These are phyloP conservation scores for Epichloe glyceriae DNA, from an alignment of 2,329 filamentous ascomycete species.

Conservation along the genomic window DNA sequence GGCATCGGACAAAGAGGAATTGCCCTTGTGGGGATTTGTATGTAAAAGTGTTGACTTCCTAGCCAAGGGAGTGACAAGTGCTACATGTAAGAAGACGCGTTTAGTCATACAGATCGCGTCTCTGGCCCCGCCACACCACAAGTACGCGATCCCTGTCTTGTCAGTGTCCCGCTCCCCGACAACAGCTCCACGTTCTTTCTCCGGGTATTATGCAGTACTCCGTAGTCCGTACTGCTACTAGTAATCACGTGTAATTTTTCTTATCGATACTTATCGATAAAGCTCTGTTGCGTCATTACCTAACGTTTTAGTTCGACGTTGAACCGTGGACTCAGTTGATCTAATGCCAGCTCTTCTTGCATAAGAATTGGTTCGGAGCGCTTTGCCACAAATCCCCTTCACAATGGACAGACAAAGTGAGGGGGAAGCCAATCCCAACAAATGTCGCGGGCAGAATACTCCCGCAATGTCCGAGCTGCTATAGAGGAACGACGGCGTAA, in stretches of 20 bases:
- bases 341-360: too few species aligned
- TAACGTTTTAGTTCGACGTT: neutral
- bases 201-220: neutral
- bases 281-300: conserved; percentile 7
- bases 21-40: conserved; percentile 1
- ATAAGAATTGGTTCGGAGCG: neutral
- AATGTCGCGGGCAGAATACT: conserved; percentile 11
- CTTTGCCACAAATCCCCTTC: neutral
- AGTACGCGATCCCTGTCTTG: neutral
- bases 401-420: conserved; percentile 10
- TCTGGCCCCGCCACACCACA: conserved; percentile 5
- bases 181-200: conserved; percentile 1
- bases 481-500: conserved; percentile 21
- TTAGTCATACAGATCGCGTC: conserved; percentile 2
- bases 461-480: conserved; percentile 15
- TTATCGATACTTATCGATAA: conserved; percentile 1
- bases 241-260: neutral
- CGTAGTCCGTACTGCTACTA: neutral
- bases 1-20: neutral
- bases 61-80: neutral
- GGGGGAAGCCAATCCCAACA: conserved; percentile 15
- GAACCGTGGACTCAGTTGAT: neutral
- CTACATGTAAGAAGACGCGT: conserved; percentile 5
- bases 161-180: neutral
- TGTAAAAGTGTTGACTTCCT: neutral